Base-by-base conservation (phyloP, 2,329 filamentous ascomycete species). In the Xylaria arbuscula region DNA sequence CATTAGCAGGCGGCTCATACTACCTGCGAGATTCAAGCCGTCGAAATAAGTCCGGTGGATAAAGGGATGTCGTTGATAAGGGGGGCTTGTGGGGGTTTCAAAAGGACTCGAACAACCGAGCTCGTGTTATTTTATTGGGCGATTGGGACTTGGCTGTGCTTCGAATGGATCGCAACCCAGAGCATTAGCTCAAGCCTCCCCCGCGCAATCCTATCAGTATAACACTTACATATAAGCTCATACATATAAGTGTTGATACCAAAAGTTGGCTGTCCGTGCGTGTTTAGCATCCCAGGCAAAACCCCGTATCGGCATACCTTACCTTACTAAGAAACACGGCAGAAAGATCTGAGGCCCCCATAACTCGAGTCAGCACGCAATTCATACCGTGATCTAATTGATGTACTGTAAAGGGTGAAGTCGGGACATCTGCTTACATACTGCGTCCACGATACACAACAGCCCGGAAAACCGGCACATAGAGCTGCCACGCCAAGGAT, bases 381-480 rank as follows among this genome's bases (percentile, higher is more conserved):
- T 60, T 64, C 59, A 34, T 36, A 34, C 15, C n/a, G 19, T 45
- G 9, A 34, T 42, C 38, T 3, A 17, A 58, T 38, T 32, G 11
- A 62, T 34, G 53, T 10, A 28, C n/a, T n/a, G 53, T 28, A 55
- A 34, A 45, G 22, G 55, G 51, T 13, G 17, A n/a, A 48, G 28
- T 50, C 38, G 17, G 56, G 19, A 55, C 59, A 38, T 5, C 24
- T 48, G 59, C 56, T 22, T 24, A 15, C 22, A 19, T 15, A 10
- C 24, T 62, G 22, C 3, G 36, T 10, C 38, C 15, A 40, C 47
- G 19, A 38, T 15, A 22, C 9, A 57, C 28, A 28, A 22, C 36
- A 62, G 34, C 32, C 56, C 68, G 68, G 68, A 62, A 70, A 65
- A 68, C n/a, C 68, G 68, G 68, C 68, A 70, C 54, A 47, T 63